Evolutionary conservation across 2,329 filamentous ascomycete genomes (phyloP).

Genomic region (Alternaria angustiovoidea): DNA sequence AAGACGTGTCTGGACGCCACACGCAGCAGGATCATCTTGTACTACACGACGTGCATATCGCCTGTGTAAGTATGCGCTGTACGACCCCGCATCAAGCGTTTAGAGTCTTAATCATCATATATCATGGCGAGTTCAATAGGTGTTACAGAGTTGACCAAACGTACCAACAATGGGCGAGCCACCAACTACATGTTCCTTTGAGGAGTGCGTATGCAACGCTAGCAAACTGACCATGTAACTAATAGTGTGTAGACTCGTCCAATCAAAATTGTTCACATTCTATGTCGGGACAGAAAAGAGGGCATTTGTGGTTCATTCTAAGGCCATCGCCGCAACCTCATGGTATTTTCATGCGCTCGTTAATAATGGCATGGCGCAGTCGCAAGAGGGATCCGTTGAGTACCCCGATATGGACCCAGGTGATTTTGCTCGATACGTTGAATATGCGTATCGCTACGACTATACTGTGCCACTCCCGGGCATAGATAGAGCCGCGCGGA

Average conservation of each 20-base stretch:
- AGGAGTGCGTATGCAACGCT: conserved; percentile 9
- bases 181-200: conserved; percentile 9
- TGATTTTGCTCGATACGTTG: conserved; percentile 39
- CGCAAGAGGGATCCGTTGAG: conserved; percentile 21
- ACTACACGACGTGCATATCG: neutral
- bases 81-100: conserved; percentile 11
- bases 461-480: conserved; percentile 18
- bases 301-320: conserved; percentile 27
- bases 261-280: conserved; percentile 37
- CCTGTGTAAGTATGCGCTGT: conserved; percentile 8
- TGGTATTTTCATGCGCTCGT: conserved; percentile 29
- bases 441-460: conserved; percentile 37
- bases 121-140: neutral
- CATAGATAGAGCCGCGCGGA: no score
- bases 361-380: conserved; percentile 31
- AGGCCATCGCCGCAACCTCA: conserved; percentile 29
- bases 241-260: conserved; percentile 18
- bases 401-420: conserved; percentile 26
- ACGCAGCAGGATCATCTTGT: neutral
- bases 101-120: neutral
- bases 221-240: neutral
- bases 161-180: conserved; percentile 10
- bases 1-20: conserved; percentile 6
- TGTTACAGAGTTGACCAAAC: neutral
- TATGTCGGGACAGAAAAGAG: conserved; percentile 28